phyloP scores from a whole-genome alignment of 129 eudicot genomes.

The Ambrosia trifida region DNA sequence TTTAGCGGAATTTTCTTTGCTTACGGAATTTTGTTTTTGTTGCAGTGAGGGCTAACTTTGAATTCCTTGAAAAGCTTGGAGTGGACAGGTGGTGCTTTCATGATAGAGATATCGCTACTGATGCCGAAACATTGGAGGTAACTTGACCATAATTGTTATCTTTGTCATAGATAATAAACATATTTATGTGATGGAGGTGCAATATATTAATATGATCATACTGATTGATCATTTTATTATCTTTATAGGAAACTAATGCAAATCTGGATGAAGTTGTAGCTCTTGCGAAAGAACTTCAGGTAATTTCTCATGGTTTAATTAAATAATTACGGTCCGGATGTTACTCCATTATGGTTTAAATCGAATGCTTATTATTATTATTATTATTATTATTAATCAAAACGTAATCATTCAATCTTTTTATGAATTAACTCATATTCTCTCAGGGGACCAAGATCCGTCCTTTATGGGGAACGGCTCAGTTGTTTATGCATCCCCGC shows the following conservation, averaged over 20 bases:
- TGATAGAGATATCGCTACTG: conserved; percentile 97
- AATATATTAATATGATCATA: neutral
- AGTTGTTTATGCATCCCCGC: conserved; percentile 89
- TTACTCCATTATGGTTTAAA: neutral
- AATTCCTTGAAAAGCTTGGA: conserved; percentile 92
- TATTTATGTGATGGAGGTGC: neutral
- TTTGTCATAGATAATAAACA: neutral
- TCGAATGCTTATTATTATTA: neutral
- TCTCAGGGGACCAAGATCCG: conserved; percentile 84
- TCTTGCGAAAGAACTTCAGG: conserved; percentile 98
- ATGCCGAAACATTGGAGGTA: conserved; percentile 88
- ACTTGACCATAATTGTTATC: neutral
- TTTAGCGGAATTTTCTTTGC: neutral
- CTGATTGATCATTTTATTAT: conserved; percentile 13
- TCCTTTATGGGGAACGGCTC: conserved; percentile 99
- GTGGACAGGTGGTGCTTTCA: conserved; percentile 97
- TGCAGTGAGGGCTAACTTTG: conserved; percentile 98
- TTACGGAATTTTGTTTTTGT: neutral
- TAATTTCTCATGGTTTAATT: conserved; percentile 26
- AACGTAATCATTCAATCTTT: neutral
- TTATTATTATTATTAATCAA: no score
- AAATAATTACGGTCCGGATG: neutral
- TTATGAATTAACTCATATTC: conserved; percentile 3
- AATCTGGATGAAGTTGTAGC: conserved; percentile 96
- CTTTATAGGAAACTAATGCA: conserved; percentile 77